A percentile compares a stretch with the other conserved stretches of the same genome.
Evolutionary conservation across 352 stramenopile species (phyloP).

Genomic region (Plasmopara halstedii): DNA sequence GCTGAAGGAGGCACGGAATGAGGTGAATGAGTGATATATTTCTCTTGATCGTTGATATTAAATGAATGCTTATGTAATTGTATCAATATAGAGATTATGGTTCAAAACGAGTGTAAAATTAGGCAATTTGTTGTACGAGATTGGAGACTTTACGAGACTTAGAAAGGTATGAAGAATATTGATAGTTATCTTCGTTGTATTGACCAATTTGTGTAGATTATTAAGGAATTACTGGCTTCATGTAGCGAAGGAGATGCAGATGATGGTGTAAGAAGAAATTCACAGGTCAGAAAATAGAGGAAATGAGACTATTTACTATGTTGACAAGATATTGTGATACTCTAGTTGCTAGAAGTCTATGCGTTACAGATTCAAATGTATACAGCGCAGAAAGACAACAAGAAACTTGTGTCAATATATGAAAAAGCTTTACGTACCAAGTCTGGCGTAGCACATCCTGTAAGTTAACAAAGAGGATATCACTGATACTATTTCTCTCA

Average conservation of each 20-base stretch:
- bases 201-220: constrained; percentile 31
- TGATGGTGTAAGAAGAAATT: constrained; percentile 79
- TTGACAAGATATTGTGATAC: too few species aligned
- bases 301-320: too few species aligned
- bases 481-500: background rate
- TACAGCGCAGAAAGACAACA: constrained; percentile 89
- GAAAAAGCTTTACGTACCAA: constrained; percentile 87
- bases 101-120: constrained; percentile 96
- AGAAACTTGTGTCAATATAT: constrained; percentile 91
- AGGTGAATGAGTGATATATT: constrained; percentile 18
- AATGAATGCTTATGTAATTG: background rate
- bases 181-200: background rate
- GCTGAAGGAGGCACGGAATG: constrained; percentile 74
- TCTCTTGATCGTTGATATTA: background rate
- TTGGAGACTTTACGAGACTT: constrained; percentile 57
- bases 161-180: constrained; percentile 34
- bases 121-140: constrained; percentile 89
- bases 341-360: constrained; percentile 89
- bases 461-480: constrained; percentile 4
- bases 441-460: constrained; percentile 83
- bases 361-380: constrained; percentile 92
- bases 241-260: constrained; percentile 82
- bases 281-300: constrained; percentile 48
- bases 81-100: constrained; percentile 73
- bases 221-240: constrained; percentile 80